Evolutionary conservation across 768 basidiomycete genomes (phyloP).

Genomic region (Fomitopsis pulvina): DNA sequence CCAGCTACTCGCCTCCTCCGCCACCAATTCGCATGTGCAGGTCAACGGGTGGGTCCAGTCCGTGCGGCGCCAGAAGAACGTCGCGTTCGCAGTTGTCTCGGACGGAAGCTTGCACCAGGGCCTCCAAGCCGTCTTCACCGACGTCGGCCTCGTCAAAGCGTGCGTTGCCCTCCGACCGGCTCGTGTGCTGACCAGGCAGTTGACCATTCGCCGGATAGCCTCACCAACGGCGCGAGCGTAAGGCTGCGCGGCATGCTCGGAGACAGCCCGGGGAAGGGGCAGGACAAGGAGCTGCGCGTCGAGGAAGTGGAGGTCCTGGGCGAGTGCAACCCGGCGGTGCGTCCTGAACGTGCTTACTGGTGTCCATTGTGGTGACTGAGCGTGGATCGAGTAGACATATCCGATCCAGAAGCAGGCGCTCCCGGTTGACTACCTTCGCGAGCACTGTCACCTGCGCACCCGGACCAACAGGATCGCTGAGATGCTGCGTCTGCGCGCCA

Average conservation of each 20-base stretch:
- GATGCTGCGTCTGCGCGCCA: conserved; percentile 69
- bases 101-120: conserved; percentile 73
- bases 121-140: conserved; percentile 71
- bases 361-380: not conserved
- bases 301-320: conserved; percentile 44
- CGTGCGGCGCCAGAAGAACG: conserved; percentile 78
- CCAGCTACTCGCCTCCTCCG: conserved; percentile 27
- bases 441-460: conserved; percentile 82
- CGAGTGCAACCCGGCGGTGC: conserved; percentile 52
- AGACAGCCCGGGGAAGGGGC: conserved; percentile 42
- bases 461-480: conserved; percentile 67
- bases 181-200: not conserved
- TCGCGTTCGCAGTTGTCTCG: conserved; percentile 77
- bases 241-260: conserved; percentile 39
- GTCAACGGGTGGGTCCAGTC: conserved; percentile 86
- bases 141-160: conserved; percentile 29
- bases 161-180: conserved; percentile 13
- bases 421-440: conserved; percentile 73
- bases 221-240: conserved; percentile 54
- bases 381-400: conserved; percentile 48
- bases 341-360: conserved; percentile 8
- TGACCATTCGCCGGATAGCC: conserved; percentile 20
- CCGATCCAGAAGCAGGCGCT: conserved; percentile 90
- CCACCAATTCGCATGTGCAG: conserved; percentile 18
- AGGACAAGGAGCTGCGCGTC: conserved; percentile 47